These are phyloP conservation scores for Nannochloropsis granulata DNA, from an alignment of 108 stramenopile genomes.

Conservation along the genomic window DNA sequence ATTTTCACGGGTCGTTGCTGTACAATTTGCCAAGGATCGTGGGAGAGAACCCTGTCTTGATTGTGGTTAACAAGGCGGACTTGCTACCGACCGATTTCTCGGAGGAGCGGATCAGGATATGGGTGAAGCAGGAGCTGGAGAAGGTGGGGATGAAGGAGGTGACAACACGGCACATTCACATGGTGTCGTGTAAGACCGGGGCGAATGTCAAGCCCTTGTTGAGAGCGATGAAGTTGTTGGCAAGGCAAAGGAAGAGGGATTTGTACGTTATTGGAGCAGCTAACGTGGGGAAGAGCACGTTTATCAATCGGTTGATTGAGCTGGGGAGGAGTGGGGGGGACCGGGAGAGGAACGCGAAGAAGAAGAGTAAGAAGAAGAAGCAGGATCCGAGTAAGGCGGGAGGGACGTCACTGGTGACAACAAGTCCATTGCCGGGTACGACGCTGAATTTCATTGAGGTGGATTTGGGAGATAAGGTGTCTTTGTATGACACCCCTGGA, in stretches of 20 bases:
- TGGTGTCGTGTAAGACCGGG: constrained; percentile 32
- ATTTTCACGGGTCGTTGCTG: constrained; percentile 38
- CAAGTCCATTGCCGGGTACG: constrained; percentile 37
- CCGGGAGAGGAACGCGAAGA: constrained; percentile 3
- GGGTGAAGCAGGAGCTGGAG: constrained; percentile 30
- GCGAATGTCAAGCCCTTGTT: constrained; percentile 24
- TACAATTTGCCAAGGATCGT: constrained; percentile 24
- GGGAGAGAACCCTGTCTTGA: constrained; percentile 32
- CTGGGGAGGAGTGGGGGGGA: constrained; percentile 2
- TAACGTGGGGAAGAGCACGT: constrained; percentile 43
- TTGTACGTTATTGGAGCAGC: constrained; percentile 44
- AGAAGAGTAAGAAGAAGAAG: neutral
- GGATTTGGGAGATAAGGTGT: constrained; percentile 19
- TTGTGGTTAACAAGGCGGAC: constrained; percentile 39
- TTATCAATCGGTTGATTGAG: constrained; percentile 38
- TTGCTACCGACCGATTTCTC: constrained; percentile 31
- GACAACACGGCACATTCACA: neutral
- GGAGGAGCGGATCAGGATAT: constrained; percentile 15
- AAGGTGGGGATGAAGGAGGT: constrained; percentile 22
- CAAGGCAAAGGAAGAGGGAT: constrained; percentile 1
- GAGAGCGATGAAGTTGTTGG: constrained; percentile 7
- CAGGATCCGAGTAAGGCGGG: neutral
- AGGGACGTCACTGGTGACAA: constrained; percentile 13
- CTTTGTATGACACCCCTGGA: constrained; percentile 41
- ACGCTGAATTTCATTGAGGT: constrained; percentile 40